A percentile compares a stretch with the other conserved stretches of the same genome.
phyloP scores from a whole-genome alignment of 176 grass and related monocot genomes.

The Elymus sibiricus region DNA sequence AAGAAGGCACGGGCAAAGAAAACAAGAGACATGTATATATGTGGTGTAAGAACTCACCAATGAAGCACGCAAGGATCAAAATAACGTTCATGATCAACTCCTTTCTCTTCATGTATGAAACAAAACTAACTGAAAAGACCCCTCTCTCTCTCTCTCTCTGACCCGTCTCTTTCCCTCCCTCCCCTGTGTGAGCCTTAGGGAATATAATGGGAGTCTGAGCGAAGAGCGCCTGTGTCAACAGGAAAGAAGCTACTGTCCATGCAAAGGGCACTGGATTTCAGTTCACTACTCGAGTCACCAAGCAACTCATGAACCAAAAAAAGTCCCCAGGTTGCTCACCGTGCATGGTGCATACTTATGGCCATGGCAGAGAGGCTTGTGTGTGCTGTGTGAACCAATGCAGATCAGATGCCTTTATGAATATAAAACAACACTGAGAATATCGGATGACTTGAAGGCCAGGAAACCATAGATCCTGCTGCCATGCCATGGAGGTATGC shows the following conservation, averaged over 20 bases:
- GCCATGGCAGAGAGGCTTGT: conserved; percentile 15
- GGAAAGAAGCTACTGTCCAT: conserved; percentile 40
- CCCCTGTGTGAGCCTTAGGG: conserved; percentile 7
- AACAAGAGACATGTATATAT: background rate
- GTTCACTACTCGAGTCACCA: conserved; percentile 27
- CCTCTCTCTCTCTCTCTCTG: background rate
- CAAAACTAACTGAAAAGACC: conserved; percentile 17
- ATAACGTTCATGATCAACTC: conserved; percentile 42
- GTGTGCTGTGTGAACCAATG: background rate
- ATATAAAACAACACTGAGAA: conserved; percentile 31
- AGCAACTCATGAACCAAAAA: conserved; percentile 33
- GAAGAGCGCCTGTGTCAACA: conserved; percentile 33
- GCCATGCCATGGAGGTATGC: conserved; percentile 10
- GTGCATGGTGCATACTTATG: conserved; percentile 33
- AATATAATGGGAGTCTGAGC: conserved; percentile 48
- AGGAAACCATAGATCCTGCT: conserved; percentile 55
- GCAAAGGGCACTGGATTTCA: conserved; percentile 27
- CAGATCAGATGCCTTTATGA: conserved; percentile 24
- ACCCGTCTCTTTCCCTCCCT: conserved; percentile 9
- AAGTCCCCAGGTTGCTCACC: conserved; percentile 12
- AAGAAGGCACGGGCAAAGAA: background rate
- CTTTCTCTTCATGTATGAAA: conserved; percentile 52
- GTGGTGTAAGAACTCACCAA: conserved; percentile 38
- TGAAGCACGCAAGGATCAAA: conserved; percentile 45
- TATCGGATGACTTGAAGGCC: conserved; percentile 51